Conservation (phyloP, 2,329 filamentous ascomycete species). For the Anisogramma anomala region DNA sequence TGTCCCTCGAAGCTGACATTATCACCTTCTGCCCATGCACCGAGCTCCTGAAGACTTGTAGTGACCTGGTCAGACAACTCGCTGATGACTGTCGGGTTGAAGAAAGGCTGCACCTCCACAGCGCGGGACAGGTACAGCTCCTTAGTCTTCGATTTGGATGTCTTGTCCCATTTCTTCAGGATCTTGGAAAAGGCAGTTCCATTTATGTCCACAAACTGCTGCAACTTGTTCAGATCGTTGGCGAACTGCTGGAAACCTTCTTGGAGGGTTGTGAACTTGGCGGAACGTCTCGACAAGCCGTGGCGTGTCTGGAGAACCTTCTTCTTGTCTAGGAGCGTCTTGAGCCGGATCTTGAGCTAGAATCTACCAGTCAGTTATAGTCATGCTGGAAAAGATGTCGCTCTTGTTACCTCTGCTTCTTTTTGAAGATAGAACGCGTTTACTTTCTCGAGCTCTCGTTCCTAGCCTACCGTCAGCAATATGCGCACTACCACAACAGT, state of each 20-base stretch:
- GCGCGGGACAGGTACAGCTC: slow-evolving; percentile 92
- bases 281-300: slow-evolving; percentile 72
- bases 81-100: slow-evolving; percentile 94
- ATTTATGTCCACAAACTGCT: slow-evolving; percentile 98
- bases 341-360: slow-evolving; percentile 84
- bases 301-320: slow-evolving; percentile 74
- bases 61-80: slow-evolving; percentile 94
- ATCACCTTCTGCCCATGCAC: slow-evolving; percentile 94
- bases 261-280: slow-evolving; percentile 87
- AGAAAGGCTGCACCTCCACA: slow-evolving; percentile 95
- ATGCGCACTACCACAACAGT: slow-evolving; percentile 13
- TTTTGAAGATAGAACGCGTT: slow-evolving; percentile 97
- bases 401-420: slow-evolving; percentile 73
- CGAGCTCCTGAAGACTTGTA: slow-evolving; percentile 86
- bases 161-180: slow-evolving; percentile 99
- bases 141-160: slow-evolving; percentile 96
- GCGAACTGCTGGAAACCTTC: slow-evolving; percentile 97
- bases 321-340: slow-evolving; percentile 91
- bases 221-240: slow-evolving; percentile 90
- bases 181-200: slow-evolving; percentile 98
- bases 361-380: neutral
- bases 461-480: slow-evolving; percentile 47
- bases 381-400: neutral
- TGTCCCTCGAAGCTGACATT: slow-evolving; percentile 67
- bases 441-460: slow-evolving; percentile 96